Conservation (phyloP, 805 yeast species). For the Citeromyces nyonsensis region DNA sequence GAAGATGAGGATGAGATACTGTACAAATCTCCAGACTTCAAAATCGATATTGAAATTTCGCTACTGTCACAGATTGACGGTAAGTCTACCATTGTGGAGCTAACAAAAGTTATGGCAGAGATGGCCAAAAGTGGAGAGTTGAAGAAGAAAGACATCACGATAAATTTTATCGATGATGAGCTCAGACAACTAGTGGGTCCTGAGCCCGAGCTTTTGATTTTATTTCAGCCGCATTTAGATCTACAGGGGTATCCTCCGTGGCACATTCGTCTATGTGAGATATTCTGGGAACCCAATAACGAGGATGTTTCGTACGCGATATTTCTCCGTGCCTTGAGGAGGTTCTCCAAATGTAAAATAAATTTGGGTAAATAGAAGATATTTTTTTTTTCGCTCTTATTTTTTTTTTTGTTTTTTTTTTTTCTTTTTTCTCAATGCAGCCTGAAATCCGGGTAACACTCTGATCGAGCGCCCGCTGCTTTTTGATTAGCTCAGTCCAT, state of each 20-base stretch:
- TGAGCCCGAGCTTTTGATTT: slow-evolving; percentile 83
- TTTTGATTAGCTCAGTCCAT: no score
- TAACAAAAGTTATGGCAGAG: slow-evolving; percentile 76
- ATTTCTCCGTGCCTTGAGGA: slow-evolving; percentile 62
- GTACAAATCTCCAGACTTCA: slow-evolving; percentile 8
- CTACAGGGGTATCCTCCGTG: slow-evolving; percentile 96
- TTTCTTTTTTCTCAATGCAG: slow-evolving; percentile 1
- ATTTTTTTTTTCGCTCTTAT: neutral
- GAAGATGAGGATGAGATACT: slow-evolving; percentile 13
- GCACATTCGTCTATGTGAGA: slow-evolving; percentile 85
- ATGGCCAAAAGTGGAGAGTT: slow-evolving; percentile 49
- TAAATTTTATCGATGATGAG: slow-evolving; percentile 63
- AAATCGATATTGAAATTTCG: slow-evolving; percentile 43
- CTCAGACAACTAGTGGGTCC: slow-evolving; percentile 60
- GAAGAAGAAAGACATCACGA: slow-evolving; percentile 48
- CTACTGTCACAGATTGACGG: slow-evolving; percentile 73
- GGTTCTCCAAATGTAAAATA: slow-evolving; percentile 66
- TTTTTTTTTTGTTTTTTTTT: neutral
- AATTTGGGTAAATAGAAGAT: slow-evolving; percentile 63
- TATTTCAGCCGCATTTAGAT: slow-evolving; percentile 79
- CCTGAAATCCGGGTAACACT: slow-evolving; percentile 1
- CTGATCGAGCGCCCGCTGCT: no score
- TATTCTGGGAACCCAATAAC: slow-evolving; percentile 85
- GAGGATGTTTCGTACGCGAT: slow-evolving; percentile 69
- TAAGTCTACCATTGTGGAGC: slow-evolving; percentile 74